A percentile compares a stretch with the other conserved stretches of the same genome.
Evolutionary conservation across 2,329 filamentous ascomycete species (phyloP).

Genomic region (Teratosphaeria nubilosa): DNA sequence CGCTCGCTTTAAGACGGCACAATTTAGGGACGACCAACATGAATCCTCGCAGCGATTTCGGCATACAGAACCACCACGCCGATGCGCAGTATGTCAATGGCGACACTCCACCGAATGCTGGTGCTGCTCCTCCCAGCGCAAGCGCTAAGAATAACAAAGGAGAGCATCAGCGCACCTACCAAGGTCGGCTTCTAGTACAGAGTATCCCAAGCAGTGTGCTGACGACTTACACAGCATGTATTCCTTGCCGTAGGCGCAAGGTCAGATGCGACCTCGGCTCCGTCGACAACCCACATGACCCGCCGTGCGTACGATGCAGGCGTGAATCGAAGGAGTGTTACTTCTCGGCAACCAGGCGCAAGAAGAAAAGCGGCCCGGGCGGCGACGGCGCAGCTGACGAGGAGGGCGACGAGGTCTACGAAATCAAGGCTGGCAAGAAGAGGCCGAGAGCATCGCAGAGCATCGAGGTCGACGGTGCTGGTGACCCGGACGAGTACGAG

Average conservation of each 20-base stretch:
- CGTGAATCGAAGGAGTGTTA: constrained; percentile 94
- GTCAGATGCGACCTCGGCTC: constrained; percentile 52
- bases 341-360: constrained; percentile 88
- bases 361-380: constrained; percentile 49
- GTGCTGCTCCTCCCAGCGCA: background rate
- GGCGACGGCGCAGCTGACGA: constrained; percentile 37
- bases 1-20: background rate
- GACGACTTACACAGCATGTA: constrained; percentile 35
- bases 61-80: background rate
- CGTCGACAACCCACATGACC: constrained; percentile 88
- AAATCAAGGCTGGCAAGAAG: constrained; percentile 64
- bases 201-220: background rate
- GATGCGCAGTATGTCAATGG: background rate
- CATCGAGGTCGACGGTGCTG: constrained; percentile 22
- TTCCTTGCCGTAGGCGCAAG: constrained; percentile 47
- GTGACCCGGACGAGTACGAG: constrained; percentile 35
- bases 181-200: constrained; percentile 5
- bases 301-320: constrained; percentile 85
- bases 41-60: background rate
- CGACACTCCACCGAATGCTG: background rate
- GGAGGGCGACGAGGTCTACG: constrained; percentile 49
- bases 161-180: constrained; percentile 12
- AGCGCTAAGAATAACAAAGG: background rate
- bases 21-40: background rate
- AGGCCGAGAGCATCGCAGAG: constrained; percentile 35